Evolutionary conservation across 768 basidiomycete genomes (phyloP), one percentile per base, ranked within the genome.

Genomic region (Mycena metata): DNA sequence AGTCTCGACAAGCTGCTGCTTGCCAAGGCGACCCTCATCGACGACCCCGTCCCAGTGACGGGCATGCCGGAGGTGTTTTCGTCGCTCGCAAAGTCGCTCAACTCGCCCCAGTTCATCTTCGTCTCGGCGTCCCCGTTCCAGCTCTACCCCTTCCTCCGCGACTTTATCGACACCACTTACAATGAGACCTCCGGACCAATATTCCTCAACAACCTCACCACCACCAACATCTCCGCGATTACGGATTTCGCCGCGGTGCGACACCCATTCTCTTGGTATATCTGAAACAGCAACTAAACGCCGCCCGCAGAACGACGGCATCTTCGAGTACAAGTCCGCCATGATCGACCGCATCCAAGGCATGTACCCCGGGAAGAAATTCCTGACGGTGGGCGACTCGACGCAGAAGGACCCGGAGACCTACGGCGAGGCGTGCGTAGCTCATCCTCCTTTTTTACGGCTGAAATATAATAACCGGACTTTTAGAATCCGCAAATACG

Each of bases 21-120:
- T n/a, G 69, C 80, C 45, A 77, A 82, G 67, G 71, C 82, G 19
- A 84, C 83, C 8, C 76, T 84, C 43, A 72, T 83, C 49, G 81
- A 84, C 23, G 77, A 79, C 50, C 83, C 83, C 4, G 70, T 73
- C 33, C 76, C 82, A 12, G 83, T 85, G 11, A 11, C 79, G n/a
- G 83, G 83, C n/a, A 85, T 85, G 84, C 83, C 83, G 1, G 77
- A 79, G 45, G 75, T 85, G n/a, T 85, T 81, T 70, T 71, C 72
- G 5, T 80, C 81, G 5, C 79, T 84, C 39, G 72, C 80, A 10
- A 64, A 67, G 30, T 79, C 81, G 1, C 79, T 85, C 46, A 70
- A 77, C 46, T 67, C 77, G 0, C 82, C 84, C 7, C 78, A 80
- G 54, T 84, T 84, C 74, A 74, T 84, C 62, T 85, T 83, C 64